Evolutionary conservation across 2,329 filamentous ascomycete genomes (phyloP), one percentile per base, ranked within the genome.

Genomic region (Macrophomina pseudophaseolina): DNA sequence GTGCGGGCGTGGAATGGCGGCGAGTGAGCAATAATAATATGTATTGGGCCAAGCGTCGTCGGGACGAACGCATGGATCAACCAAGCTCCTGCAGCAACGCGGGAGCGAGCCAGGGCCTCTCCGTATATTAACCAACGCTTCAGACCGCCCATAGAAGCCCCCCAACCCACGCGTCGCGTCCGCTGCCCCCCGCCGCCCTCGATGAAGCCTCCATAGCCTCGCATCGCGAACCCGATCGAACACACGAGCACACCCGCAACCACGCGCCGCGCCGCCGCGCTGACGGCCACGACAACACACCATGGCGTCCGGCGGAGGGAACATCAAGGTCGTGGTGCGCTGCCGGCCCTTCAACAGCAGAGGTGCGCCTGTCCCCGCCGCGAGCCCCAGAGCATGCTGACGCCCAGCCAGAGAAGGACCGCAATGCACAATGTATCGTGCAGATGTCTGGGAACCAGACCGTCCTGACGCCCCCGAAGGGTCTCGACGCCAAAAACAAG

Each of bases 241-340:
- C 38, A 63, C 65, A 42, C 46, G 14, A 30, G 30, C 48, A 8
- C 48, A 53, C 46, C 48, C 35, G 30, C 38, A 46, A 7, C 32
- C 48, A 63, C 58, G 56, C 65, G 58, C 51, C 54, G 56, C 65
- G 44, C 56, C 65, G 56, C 48, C 65, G 56, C 49, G 38, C 58
- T 40, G 38, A 32, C 63, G 49, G 65, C 65, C 46, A 53, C 56
- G 44, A 30, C 40, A 54, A 35, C 18, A 35, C 65, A 66, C 66
- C 69, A 92, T 92, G 90, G 86, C 87, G 75, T 84, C 87, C 73
- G 92, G 92, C 76, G 93, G 91, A 82, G 94, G 95, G 78, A 99
- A 99, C 78, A 99, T 99, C 81, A 99, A 99, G 90, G 95, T 99
- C 83, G 95, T 99, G 85, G 95, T 99, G 84, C 89, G 95, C 83